phyloP scores from a whole-genome alignment of 2,329 filamentous ascomycete genomes.

The Bertia moriformis region DNA sequence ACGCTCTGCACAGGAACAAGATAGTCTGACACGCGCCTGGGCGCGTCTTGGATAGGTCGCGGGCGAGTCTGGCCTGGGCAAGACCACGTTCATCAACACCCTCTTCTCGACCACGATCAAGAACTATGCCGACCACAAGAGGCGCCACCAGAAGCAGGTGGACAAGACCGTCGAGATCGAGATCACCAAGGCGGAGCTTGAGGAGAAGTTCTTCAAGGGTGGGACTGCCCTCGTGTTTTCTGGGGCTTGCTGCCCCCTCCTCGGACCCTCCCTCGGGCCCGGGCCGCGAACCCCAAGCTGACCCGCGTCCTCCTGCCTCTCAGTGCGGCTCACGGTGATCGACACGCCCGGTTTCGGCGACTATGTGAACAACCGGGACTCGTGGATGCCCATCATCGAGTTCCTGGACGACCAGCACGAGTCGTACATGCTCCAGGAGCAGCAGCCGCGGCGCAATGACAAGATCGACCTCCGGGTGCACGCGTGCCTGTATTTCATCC shows the following conservation, averaged over 20 bases:
- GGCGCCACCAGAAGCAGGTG: slow-evolving; percentile 96
- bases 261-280: too few species aligned
- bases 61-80: slow-evolving; percentile 94
- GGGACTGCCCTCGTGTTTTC: too few species aligned
- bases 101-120: slow-evolving; percentile 99
- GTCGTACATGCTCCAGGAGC: slow-evolving; percentile 99
- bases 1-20: too few species aligned
- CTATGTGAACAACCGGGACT: slow-evolving; percentile 99
- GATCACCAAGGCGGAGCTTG: slow-evolving; percentile 97
- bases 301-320: too few species aligned
- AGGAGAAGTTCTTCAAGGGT: slow-evolving; percentile 99
- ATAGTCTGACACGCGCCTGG: too few species aligned
- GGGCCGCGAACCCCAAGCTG: too few species aligned
- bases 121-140: slow-evolving; percentile 99
- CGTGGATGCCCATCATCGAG: slow-evolving; percentile 99
- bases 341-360: slow-evolving; percentile 98
- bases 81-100: slow-evolving; percentile 99
- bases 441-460: slow-evolving; percentile 92
- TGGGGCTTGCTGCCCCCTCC: too few species aligned
- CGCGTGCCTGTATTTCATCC: slow-evolving; percentile 96
- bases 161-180: slow-evolving; percentile 99
- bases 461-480: slow-evolving; percentile 99
- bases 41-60: slow-evolving; percentile 77
- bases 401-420: slow-evolving; percentile 99
- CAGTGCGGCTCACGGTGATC: slow-evolving; percentile 95